A percentile compares a stretch with the other conserved stretches of the same genome.
Evolutionary conservation across 306 rosid genomes (phyloP).

Genomic region (Gleditsia sinensis): DNA sequence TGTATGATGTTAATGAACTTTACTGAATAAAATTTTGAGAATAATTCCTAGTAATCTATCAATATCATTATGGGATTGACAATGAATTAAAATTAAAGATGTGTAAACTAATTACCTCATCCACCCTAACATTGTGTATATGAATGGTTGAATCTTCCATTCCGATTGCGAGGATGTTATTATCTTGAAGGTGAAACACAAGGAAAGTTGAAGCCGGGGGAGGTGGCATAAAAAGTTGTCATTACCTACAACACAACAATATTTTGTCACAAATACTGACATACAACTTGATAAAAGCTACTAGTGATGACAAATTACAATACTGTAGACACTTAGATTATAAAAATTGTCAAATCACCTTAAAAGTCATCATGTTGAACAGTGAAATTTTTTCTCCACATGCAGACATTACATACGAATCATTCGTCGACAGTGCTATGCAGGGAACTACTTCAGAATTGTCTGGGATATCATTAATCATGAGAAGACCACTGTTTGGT

Average conservation of each 20-base stretch:
- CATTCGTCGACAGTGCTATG: constrained; percentile 64
- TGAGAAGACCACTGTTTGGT: constrained; percentile 60
- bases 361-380: constrained; percentile 63
- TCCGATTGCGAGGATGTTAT: constrained; percentile 76
- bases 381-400: constrained; percentile 64
- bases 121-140: constrained; percentile 57
- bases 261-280: constrained; percentile 21
- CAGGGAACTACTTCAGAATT: constrained; percentile 64
- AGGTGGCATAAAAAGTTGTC: constrained; percentile 63
- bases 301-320: neutral
- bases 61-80: constrained; percentile 3
- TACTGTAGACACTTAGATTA: neutral
- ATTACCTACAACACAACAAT: constrained; percentile 46
- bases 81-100: constrained; percentile 18
- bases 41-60: no score
- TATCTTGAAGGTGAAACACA: constrained; percentile 71
- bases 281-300: constrained; percentile 7
- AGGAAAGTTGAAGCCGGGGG: constrained; percentile 69
- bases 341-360: constrained; percentile 39
- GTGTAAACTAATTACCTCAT: constrained; percentile 56
- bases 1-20: no score
- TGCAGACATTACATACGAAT: constrained; percentile 63
- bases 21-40: no score
- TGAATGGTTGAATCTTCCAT: constrained; percentile 70
- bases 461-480: constrained; percentile 60